Evolutionary conservation across 1,284 basidiomycete genomes (phyloP), one percentile per base, ranked within the genome.

Genomic region (Golubevia pallescens): DNA sequence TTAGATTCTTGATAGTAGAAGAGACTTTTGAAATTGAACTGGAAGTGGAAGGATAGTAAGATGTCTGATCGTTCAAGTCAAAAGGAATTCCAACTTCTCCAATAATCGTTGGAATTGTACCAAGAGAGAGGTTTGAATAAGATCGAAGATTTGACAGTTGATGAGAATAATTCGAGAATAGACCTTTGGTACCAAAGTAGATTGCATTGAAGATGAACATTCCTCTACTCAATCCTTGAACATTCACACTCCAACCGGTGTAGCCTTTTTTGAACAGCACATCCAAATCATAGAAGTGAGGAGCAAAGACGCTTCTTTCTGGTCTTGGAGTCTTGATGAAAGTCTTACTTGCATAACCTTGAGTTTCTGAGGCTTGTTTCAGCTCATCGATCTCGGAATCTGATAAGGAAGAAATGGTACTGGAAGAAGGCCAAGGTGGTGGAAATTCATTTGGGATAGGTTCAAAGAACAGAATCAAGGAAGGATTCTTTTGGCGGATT

Each of bases 261-360:
- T 77, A 70, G 0, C 69, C 55, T 64, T 84, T 84, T 59, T 67
- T 67, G 62, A 85, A 85, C 8, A 85, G 71, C 54, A 85, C 78
- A n/a, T 84, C 79, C 32, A 85, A 70, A 65, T 85, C 82, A 70
- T 85, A 85, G 38, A 85, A 85, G 61, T 85, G 82, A 10, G 82
- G 80, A 1, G 76, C 75, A 48, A 68, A 84, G 8, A 85, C 78
- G 55, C 80, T 67, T 1, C 65, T 61, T 0, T 34, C 32, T 0
- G 82, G 82, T 14, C 74, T 71, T 1, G 68, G 61, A 1, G 67
- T 65, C 23, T 74, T 69, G 34, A 83, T 69, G 48, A 71, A 55
- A 13, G 69, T 73, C 16, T 60, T 54, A 2, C 58, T 62, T 3
- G 71, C 65, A 48, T 81, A 81, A 14, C 65, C 71, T 16, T 75